Conservation (phyloP, 768 basidiomycete genomes). For the Lepiota brunneoincarnata region DNA sequence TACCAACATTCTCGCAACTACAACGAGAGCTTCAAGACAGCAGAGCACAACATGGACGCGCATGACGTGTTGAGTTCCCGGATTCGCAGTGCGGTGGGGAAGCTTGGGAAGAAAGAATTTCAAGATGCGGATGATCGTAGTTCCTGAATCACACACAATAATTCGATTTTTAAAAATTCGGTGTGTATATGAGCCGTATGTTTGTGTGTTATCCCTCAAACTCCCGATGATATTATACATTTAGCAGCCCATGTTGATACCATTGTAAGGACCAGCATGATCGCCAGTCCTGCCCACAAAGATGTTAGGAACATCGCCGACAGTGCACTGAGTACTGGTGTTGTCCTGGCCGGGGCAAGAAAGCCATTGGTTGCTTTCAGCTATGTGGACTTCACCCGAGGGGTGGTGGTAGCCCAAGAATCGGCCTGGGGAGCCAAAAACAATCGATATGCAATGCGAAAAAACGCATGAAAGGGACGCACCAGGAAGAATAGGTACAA, state of each 20-base stretch:
- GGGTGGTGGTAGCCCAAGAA: conserved; percentile 41
- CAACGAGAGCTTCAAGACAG: no score
- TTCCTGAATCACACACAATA: no score
- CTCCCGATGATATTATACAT: no score
- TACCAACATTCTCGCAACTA: no score
- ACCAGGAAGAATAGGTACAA: conserved; percentile 32
- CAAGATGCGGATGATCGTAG: no score
- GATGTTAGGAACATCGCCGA: conserved; percentile 19
- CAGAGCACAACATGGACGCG: no score
- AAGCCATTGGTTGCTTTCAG: conserved; percentile 24
- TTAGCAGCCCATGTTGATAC: conserved; percentile 11
- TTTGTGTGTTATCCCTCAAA: not conserved
- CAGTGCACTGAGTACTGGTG: conserved; percentile 19
- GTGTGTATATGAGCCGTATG: not conserved
- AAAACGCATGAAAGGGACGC: not conserved
- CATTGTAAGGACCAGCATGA: conserved; percentile 12
- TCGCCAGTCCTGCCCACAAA: conserved; percentile 4
- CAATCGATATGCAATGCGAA: conserved; percentile 14
- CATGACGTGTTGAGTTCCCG: no score
- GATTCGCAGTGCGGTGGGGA: no score
- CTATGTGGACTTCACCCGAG: conserved; percentile 40
- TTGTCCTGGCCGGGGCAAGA: conserved; percentile 26
- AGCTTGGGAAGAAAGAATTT: no score
- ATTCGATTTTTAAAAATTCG: no score
- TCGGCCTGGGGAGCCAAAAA: conserved; percentile 53